Conservation (phyloP, 2,329 filamentous ascomycete species). For the Hymenoscyphus fraxineus region DNA sequence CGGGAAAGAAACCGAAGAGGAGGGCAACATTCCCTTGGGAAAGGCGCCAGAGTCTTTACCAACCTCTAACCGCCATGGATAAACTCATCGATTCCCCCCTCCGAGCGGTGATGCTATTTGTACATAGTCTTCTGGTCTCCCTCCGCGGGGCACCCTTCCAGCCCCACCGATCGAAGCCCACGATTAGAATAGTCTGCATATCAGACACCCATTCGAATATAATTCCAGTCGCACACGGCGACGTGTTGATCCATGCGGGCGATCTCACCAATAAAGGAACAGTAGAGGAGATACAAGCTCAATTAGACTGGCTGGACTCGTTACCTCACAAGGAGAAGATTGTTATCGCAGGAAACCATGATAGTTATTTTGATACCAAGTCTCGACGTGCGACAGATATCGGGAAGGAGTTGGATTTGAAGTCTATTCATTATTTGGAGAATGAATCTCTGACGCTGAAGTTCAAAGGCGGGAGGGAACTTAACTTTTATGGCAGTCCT, state of each 20-base stretch:
- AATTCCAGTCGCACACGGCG: slow-evolving; percentile 66
- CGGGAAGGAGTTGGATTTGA: slow-evolving; percentile 58
- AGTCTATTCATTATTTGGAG: slow-evolving; percentile 70
- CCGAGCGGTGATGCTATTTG: slow-evolving; percentile 54
- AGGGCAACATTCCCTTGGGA: slow-evolving; percentile 24
- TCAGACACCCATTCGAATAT: slow-evolving; percentile 79
- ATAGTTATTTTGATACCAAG: slow-evolving; percentile 73
- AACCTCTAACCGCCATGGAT: slow-evolving; percentile 49
- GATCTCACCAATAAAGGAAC: slow-evolving; percentile 76
- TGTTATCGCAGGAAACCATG: slow-evolving; percentile 83
- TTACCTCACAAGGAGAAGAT: slow-evolving; percentile 78
- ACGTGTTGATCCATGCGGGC: slow-evolving; percentile 85
- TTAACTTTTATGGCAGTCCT: slow-evolving; percentile 77
- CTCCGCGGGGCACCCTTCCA: slow-evolving; percentile 64
- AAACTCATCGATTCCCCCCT: slow-evolving; percentile 66
- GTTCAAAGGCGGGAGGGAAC: slow-evolving; percentile 54
- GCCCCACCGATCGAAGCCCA: slow-evolving; percentile 50
- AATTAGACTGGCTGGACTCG: slow-evolving; percentile 75
- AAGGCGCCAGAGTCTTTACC: slow-evolving; percentile 28
- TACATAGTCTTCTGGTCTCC: slow-evolving; percentile 62
- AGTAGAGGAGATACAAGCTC: slow-evolving; percentile 69
- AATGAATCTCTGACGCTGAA: slow-evolving; percentile 60
- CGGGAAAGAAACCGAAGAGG: not conserved
- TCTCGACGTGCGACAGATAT: slow-evolving; percentile 57
- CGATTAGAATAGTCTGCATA: slow-evolving; percentile 78